These are phyloP conservation scores for Brassica hybrid DNA, from an alignment of 441 rosid genomes.

Conservation along the genomic window DNA sequence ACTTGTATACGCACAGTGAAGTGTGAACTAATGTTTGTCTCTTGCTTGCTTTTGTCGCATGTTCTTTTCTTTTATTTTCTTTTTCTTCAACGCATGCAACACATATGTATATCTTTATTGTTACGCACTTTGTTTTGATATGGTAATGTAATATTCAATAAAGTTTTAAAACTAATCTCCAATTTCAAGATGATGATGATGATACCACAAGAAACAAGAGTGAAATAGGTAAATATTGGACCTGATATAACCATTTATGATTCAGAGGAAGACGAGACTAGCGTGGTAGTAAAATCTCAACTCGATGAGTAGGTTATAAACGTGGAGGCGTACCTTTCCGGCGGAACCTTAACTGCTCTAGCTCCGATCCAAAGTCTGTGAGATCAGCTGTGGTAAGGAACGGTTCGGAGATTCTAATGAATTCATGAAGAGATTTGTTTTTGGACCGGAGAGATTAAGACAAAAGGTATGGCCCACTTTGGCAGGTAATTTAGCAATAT, in stretches of 20 bases:
- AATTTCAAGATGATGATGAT: not conserved
- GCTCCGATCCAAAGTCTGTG: conserved; percentile 1
- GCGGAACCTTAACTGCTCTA: conserved; percentile 30
- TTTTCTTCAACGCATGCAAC: not conserved
- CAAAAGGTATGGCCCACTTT: too few relatives aligned
- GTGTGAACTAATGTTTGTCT: conserved; percentile 4
- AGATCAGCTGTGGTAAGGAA: conserved; percentile 23
- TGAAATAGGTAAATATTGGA: not conserved
- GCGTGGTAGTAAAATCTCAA: conserved; percentile 6
- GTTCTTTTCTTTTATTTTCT: not conserved
- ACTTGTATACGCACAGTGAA: conserved; percentile 18
- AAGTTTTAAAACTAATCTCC: not conserved
- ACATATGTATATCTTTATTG: conserved; percentile 20
- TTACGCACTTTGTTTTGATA: not conserved
- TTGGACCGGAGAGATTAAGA: too few relatives aligned
- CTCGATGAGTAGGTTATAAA: conserved; percentile 3
- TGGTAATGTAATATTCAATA: not conserved
- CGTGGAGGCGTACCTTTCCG: conserved; percentile 36
- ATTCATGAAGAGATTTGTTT: too few relatives aligned
- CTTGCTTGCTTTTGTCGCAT: not conserved
- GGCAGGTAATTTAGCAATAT: too few relatives aligned
- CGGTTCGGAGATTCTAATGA: conserved; percentile 16
- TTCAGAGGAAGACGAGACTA: conserved; percentile 1
- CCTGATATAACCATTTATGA: not conserved
- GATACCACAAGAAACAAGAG: not conserved